These are phyloP conservation scores for Paecilomyces dactylethromorphus DNA, from an alignment of 2,329 filamentous ascomycete genomes.

Conservation along the genomic window DNA sequence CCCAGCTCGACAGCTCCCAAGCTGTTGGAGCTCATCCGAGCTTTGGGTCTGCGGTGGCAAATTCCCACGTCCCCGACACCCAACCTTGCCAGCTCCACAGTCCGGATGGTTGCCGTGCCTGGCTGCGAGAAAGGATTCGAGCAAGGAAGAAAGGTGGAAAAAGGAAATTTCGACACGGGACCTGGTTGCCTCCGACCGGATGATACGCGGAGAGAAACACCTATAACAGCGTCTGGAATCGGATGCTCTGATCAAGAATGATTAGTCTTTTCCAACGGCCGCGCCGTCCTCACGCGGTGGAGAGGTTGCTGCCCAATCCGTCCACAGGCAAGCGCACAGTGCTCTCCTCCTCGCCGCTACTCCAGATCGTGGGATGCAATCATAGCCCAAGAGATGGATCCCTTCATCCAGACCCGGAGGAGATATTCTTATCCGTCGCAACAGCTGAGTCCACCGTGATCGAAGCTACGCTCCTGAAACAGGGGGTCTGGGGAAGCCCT, in stretches of 20 bases:
- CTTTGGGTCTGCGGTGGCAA: not conserved
- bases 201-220: not conserved
- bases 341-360: not conserved
- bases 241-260: not conserved
- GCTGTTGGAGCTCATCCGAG: not conserved
- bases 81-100: not conserved
- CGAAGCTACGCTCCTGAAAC: not conserved
- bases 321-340: not conserved
- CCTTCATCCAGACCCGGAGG: no score
- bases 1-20: not conserved
- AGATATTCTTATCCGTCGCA: no score
- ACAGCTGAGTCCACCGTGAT: not conserved
- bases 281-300: not conserved
- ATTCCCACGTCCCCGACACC: not conserved
- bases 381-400: not conserved
- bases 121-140: not conserved
- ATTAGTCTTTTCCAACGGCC: not conserved
- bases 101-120: not conserved
- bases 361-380: not conserved
- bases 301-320: not conserved
- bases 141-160: not conserved
- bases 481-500: not conserved
- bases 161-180: not conserved
- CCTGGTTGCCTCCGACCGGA: not conserved
- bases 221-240: not conserved